A percentile compares a stretch with the other conserved stretches of the same genome.
These are phyloP conservation scores for Penicillium janthinellum DNA, from an alignment of 2,329 filamentous ascomycete species.

Conservation along the genomic window DNA sequence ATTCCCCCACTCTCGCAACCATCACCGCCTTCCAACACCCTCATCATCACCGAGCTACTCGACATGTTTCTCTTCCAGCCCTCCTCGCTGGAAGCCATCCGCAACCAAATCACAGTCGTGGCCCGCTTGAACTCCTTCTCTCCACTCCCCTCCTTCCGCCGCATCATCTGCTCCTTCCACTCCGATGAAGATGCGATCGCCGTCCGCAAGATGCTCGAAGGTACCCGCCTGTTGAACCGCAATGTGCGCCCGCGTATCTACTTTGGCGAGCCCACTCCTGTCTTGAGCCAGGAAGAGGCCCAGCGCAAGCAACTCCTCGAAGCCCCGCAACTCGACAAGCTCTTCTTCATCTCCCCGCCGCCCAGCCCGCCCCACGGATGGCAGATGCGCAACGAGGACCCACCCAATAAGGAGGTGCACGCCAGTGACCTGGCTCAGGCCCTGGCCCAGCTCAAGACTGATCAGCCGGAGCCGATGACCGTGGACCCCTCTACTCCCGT, in stretches of 20 bases:
- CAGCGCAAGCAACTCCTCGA: slow-evolving; percentile 51
- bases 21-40: slow-evolving; percentile 53
- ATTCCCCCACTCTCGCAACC: slow-evolving; percentile 50
- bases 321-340: slow-evolving; percentile 60
- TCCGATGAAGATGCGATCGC: slow-evolving; percentile 45
- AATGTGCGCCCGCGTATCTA: slow-evolving; percentile 48
- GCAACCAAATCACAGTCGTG: slow-evolving; percentile 44
- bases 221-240: slow-evolving; percentile 35
- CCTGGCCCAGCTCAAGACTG: slow-evolving; percentile 52
- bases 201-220: slow-evolving; percentile 48
- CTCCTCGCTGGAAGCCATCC: slow-evolving; percentile 45
- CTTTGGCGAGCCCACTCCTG: slow-evolving; percentile 57
- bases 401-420: slow-evolving; percentile 67
- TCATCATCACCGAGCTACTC: slow-evolving; percentile 53
- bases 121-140: slow-evolving; percentile 54
- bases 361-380: slow-evolving; percentile 66
- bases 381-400: slow-evolving; percentile 64
- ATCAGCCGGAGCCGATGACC: slow-evolving; percentile 20
- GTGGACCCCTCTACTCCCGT: slow-evolving; percentile 39
- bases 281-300: slow-evolving; percentile 37
- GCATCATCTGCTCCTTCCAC: slow-evolving; percentile 54
- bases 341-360: slow-evolving; percentile 68
- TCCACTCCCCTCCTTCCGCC: slow-evolving; percentile 52
- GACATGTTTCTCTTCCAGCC: slow-evolving; percentile 52
- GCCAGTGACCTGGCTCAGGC: slow-evolving; percentile 62